phyloP scores from a whole-genome alignment of 495 filamentous ascomycete species.

The Pyrenula aspistea region DNA sequence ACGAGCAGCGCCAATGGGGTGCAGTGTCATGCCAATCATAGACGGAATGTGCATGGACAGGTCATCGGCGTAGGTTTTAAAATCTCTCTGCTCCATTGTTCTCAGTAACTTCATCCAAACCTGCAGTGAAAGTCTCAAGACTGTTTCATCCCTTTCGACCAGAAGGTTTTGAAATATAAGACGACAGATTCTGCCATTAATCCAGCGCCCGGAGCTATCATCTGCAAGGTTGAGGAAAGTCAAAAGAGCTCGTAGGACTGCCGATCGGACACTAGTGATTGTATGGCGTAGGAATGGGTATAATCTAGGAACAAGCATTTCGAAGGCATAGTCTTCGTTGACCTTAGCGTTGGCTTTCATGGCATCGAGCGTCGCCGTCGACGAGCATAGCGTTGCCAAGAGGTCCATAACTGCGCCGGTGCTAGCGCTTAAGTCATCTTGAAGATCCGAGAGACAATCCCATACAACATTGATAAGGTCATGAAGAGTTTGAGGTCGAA shows the following conservation, averaged over 20 bases:
- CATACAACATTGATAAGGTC: conserved; percentile 87
- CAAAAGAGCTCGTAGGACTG: conserved; percentile 81
- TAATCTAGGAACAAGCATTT: conserved; percentile 78
- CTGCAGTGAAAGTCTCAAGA: conserved; percentile 67
- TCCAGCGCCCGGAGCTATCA: conserved; percentile 77
- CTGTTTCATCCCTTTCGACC: conserved; percentile 77
- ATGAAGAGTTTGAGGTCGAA: conserved; percentile 64
- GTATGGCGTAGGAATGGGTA: conserved; percentile 96
- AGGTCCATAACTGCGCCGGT: conserved; percentile 98
- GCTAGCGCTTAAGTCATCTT: conserved; percentile 92
- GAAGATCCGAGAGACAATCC: conserved; percentile 89
- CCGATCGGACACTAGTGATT: conserved; percentile 86
- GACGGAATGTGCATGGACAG: conserved; percentile 51
- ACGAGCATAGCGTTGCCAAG: conserved; percentile 87
- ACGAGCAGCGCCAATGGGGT: conserved; percentile 82
- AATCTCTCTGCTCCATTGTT: conserved; percentile 44
- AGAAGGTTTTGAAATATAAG: conserved; percentile 90
- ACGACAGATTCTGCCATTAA: conserved; percentile 77
- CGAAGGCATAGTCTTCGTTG: conserved; percentile 79
- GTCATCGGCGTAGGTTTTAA: conserved; percentile 53
- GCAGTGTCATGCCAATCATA: conserved; percentile 66
- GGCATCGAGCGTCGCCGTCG: conserved; percentile 79
- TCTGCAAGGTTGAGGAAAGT: conserved; percentile 84
- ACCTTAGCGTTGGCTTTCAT: conserved; percentile 84
- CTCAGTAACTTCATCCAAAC: conserved; percentile 74